Percentiles rank a stretch among this genome's conserved stretches.
Conservation (phyloP, 306 rosid species). For the Arachis hypogaea region DNA sequence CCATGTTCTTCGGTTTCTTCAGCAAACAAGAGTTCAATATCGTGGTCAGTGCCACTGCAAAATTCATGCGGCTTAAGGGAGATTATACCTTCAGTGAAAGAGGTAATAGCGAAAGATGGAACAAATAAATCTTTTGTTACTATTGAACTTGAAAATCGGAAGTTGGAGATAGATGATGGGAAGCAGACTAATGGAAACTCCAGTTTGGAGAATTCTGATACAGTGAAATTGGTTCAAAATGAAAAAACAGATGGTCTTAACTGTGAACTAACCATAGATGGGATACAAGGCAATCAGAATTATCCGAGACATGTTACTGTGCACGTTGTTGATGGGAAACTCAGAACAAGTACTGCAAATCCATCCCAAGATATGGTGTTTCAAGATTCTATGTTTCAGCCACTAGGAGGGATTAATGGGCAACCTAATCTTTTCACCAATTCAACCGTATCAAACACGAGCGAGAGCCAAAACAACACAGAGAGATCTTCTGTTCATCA, state of each 20-base stretch:
- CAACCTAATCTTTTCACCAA: constrained; percentile 52
- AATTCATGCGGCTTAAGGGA: constrained; percentile 55
- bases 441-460: constrained; percentile 58
- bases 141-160: constrained; percentile 55
- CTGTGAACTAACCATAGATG: constrained; percentile 57
- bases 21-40: constrained; percentile 52
- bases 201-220: constrained; percentile 49
- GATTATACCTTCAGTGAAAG: constrained; percentile 66
- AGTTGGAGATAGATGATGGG: constrained; percentile 54
- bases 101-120: constrained; percentile 48
- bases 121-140: constrained; percentile 55
- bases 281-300: constrained; percentile 70
- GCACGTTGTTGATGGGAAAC: constrained; percentile 82
- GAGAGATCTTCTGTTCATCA: constrained; percentile 68
- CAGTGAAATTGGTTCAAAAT: constrained; percentile 50
- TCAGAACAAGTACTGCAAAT: constrained; percentile 57
- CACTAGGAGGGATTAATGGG: constrained; percentile 55
- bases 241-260: constrained; percentile 60
- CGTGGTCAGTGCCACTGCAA: constrained; percentile 46
- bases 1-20: constrained; percentile 65
- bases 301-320: constrained; percentile 91
- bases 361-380: constrained; percentile 55
- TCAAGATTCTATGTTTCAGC: constrained; percentile 61
- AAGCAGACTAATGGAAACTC: constrained; percentile 56
- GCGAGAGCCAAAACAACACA: constrained; percentile 60